A percentile compares a stretch with the other conserved stretches of the same genome.
Evolutionary conservation across 2,329 filamentous ascomycete species (phyloP).

Genomic region (Cylindrodendrum hubeiense): DNA sequence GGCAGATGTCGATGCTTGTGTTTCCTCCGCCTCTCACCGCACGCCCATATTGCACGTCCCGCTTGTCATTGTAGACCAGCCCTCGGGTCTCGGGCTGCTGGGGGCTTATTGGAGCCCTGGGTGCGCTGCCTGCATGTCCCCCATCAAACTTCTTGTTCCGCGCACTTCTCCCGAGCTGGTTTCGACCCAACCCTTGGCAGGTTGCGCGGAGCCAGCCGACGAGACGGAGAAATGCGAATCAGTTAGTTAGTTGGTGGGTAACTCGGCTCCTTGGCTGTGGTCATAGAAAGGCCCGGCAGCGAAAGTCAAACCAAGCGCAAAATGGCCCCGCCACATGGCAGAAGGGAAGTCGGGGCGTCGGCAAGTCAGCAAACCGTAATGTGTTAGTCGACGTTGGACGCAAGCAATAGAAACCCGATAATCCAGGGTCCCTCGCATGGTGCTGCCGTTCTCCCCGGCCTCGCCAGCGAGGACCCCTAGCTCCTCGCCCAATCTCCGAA

Average conservation of each 20-base stretch:
- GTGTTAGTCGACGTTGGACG: constrained; percentile 15
- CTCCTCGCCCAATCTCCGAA: constrained; percentile 26
- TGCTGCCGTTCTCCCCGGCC: not conserved
- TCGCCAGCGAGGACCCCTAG: constrained; percentile 4
- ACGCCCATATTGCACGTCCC: not conserved
- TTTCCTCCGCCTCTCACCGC: constrained; percentile 3
- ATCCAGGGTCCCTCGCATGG: constrained; percentile 1
- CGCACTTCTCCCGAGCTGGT: not conserved
- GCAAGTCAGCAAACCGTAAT: constrained; percentile 18
- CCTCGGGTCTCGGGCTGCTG: not conserved
- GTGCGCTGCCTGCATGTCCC: not conserved
- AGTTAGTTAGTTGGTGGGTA: not conserved
- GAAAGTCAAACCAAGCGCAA: not conserved
- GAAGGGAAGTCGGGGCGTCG: not conserved
- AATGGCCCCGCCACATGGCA: constrained; percentile 6
- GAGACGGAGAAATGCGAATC: not conserved
- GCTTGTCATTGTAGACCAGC: not conserved
- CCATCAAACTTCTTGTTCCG: not conserved
- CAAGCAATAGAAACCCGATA: not conserved
- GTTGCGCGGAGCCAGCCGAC: constrained; percentile 14
- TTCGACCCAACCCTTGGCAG: constrained; percentile 18
- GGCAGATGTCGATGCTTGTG: constrained; percentile 3
- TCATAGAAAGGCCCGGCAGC: not conserved
- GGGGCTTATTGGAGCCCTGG: not conserved
- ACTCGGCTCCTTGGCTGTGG: constrained; percentile 1